Base-by-base conservation (phyloP, 495 filamentous ascomycete genomes). In the Penicillium dipodomyicola region DNA sequence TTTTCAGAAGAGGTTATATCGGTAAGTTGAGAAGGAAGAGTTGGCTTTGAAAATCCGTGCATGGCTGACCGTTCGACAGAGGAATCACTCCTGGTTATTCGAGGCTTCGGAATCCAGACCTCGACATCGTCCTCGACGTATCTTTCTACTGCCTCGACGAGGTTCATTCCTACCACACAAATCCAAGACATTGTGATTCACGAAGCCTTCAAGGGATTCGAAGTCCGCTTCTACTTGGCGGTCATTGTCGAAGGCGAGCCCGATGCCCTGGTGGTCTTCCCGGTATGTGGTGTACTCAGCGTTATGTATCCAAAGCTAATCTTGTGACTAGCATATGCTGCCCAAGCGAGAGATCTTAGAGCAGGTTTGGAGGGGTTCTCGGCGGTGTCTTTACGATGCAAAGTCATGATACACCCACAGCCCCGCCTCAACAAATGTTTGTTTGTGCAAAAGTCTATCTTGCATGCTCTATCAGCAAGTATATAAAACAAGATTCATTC, bases 101-200 rank as follows among this genome's bases (percentile, higher is more conserved):
- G 91, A 39, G 88, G 91, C 17, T 80, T 99, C 15, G 94, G 94
- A 3, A 89, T 99, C 54, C 94, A 99, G 69, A 97, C 91, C 4
- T 84, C 82, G 5, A 89, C 87, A 0, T 83, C 82, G 20, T 84
- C 83, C 25, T 65, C 78, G 1, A 84, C 82, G 15, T 86, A 87
- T 55, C 80, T 92, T 14, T 78, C 80, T 17, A 80, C 80, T 4
- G 73, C 81, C n/a, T 78, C 82, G 14, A 91, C 91, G 52, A 77
- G 92, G 55, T 99, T 97, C 67, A 97, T 99, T 30, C 94, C 95
- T 5, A 96, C 94, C 1, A 88, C 85, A 3, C 84, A 88, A 67
- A 95, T 97, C 40, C 87, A 88, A 52, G 94, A 97, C 72, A 87
- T 97, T 54, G 81, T 96, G 54, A 89, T 99, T 44, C 91, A 97